phyloP scores from a whole-genome alignment of 768 basidiomycete species.

The Phylloporus sp. region DNA sequence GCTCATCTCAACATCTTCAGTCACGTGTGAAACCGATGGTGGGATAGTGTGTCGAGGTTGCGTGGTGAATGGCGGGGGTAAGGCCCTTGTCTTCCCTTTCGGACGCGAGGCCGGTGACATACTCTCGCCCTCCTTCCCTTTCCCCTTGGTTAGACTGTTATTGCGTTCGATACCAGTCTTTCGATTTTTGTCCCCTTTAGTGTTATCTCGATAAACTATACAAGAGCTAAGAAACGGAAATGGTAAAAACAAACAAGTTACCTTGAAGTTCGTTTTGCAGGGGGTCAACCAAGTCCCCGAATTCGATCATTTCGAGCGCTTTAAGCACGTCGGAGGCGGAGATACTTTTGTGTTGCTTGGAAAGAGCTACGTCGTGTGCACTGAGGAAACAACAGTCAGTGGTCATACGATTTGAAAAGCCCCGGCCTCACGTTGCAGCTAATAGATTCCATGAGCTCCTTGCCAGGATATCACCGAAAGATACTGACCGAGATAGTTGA shows the following conservation, averaged over 20 bases:
- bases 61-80: conserved; percentile 28
- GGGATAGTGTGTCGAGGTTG: conserved; percentile 27
- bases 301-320: conserved; percentile 75
- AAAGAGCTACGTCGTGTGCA: conserved; percentile 83
- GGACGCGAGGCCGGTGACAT: conserved; percentile 26
- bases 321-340: conserved; percentile 88
- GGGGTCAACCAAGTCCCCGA: conserved; percentile 62
- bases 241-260: conserved; percentile 20
- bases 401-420: background rate
- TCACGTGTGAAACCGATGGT: conserved; percentile 25
- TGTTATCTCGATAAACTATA: conserved; percentile 60
- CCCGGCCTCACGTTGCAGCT: conserved; percentile 44
- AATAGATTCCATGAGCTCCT: conserved; percentile 2
- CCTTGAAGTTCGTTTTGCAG: conserved; percentile 65
- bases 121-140: conserved; percentile 31
- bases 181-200: conserved; percentile 57
- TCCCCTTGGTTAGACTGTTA: conserved; percentile 27
- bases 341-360: conserved; percentile 83
- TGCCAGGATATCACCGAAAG: background rate
- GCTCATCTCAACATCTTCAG: conserved; percentile 22
- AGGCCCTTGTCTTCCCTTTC: conserved; percentile 31
- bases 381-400: conserved; percentile 37
- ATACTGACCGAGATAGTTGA: conserved; percentile 81
- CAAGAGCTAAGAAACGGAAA: background rate
- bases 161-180: conserved; percentile 25